A percentile compares a stretch with the other conserved stretches of the same genome.
These are phyloP conservation scores for Picea abies DNA, from an alignment of 83 land plant species.

Conservation along the genomic window DNA sequence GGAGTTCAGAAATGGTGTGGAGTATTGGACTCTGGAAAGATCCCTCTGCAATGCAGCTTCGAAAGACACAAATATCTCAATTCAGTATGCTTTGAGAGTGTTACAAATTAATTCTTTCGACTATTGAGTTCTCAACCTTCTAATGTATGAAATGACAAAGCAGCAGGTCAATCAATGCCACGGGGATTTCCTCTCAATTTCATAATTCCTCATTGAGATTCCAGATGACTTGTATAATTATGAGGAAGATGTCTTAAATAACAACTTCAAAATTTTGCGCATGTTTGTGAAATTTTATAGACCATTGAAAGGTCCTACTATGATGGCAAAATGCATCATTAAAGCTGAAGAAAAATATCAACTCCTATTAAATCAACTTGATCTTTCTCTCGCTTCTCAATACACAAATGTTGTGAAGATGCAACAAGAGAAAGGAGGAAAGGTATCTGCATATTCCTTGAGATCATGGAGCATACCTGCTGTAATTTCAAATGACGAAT, in stretches of 20 bases:
- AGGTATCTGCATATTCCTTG: constrained; percentile 24
- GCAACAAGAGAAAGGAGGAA: constrained; percentile 41
- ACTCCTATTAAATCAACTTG: constrained; percentile 30
- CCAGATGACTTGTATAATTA: too few species aligned
- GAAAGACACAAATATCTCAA: constrained; percentile 35
- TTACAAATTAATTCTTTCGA: too few species aligned
- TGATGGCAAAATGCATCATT: constrained; percentile 23
- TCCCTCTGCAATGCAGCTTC: constrained; percentile 65
- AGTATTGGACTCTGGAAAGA: constrained; percentile 91
- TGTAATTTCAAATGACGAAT: constrained; percentile 51
- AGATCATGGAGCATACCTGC: constrained; percentile 64
- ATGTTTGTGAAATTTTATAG: too few species aligned
- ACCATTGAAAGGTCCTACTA: too few species aligned
- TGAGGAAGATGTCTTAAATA: too few species aligned
- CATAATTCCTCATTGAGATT: too few species aligned
- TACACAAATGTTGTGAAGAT: constrained; percentile 64
- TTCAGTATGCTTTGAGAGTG: too few species aligned
- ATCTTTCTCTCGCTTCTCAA: constrained; percentile 37
- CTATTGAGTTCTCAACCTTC: too few species aligned
- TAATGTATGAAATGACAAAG: too few species aligned
- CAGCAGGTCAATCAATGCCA: neutral
- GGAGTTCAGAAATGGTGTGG: constrained; percentile 59
- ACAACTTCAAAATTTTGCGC: too few species aligned
- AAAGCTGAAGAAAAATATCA: constrained; percentile 60
- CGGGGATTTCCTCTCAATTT: constrained; percentile 13